Base-by-base conservation (phyloP, 768 basidiomycete species). In the Heimioporus sp. region DNA sequence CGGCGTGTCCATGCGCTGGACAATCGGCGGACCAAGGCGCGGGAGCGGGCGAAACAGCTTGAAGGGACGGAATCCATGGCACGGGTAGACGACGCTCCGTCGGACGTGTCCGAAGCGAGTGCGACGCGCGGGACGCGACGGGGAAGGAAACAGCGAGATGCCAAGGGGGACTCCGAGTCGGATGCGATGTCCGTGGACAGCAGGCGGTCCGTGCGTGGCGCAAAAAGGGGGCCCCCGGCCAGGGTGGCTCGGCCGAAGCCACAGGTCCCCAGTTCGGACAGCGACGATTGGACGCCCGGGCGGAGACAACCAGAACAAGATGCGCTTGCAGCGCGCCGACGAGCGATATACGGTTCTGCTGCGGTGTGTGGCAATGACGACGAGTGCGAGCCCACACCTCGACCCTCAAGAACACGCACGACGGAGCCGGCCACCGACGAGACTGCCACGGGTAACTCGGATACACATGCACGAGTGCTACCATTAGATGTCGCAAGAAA, bases 111-210 rank as follows among this genome's bases (percentile, higher is more conserved):
- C 6, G 56, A 54, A 13, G 39, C 62, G 10, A 32, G 44, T 11
- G 43, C 21, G 10, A 42, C 51, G 16, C 53, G 38, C 31, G 30
- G 15, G 43, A 43, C 52, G 17, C 53, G 50, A 13, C 54, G 44
- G 35, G 30, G 16, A 34, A 24, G 37, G 17, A 46, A 20, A 12
- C 50, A 52, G 35, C 50, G 39, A 30, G 13, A n/a, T 41, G 31
- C 32, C 16, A n/a, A 28, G 24, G 28, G 9, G 19, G 54, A 65
- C 17, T 43, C 55, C 4, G 69, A 61, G 24, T 63, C 67, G 31
- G 63, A 71, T 20, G 57, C 53, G 16, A 70, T 69, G 65, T 60
- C 67, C 21, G 61, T 70, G 55, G 67, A 65, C 42, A 54, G 59
- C 37, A 55, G 20, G 20, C 55, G 54, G 19, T 43, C 59, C 6